A percentile compares a stretch with the other conserved stretches of the same genome.
Evolutionary conservation across 208 protist genomes (phyloP).

Genomic region (Wallacemonas sp.): DNA sequence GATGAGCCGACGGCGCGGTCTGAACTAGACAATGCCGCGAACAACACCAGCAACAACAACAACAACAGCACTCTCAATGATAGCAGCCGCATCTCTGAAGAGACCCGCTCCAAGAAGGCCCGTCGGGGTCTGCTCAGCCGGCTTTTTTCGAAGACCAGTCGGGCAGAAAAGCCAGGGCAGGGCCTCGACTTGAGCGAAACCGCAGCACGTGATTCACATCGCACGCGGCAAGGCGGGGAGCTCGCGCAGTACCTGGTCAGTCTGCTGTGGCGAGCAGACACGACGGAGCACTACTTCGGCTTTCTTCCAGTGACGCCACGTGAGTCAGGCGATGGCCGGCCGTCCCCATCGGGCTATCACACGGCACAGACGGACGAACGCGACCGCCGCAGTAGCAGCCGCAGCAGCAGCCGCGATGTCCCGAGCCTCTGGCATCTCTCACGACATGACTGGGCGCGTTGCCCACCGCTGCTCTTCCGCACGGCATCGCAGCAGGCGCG

Average conservation of each 20-base stretch:
- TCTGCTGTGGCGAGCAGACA: slow-evolving; percentile 8
- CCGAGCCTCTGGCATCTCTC: background rate
- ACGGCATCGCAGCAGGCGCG: slow-evolving; percentile 31
- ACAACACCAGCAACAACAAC: background rate
- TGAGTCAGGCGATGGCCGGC: no score
- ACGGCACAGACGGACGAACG: no score
- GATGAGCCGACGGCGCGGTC: background rate
- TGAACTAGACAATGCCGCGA: no score
- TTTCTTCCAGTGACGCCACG: slow-evolving; percentile 26
- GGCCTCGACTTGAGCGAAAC: no score
- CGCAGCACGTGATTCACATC: no score
- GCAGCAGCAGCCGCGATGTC: slow-evolving; percentile 2
- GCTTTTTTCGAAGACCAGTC: background rate
- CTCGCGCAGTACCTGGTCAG: background rate
- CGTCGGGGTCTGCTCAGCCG: background rate
- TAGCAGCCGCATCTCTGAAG: no score
- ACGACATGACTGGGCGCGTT: background rate
- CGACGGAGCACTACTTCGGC: slow-evolving; percentile 26
- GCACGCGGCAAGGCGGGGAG: background rate
- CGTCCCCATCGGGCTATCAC: no score
- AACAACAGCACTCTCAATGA: no score
- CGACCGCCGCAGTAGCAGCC: no score
- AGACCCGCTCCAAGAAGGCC: background rate
- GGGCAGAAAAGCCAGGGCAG: no score
- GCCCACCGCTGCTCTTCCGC: slow-evolving; percentile 47